Base-by-base conservation (phyloP, 2,329 filamentous ascomycete species). In the Calonectria honghensis region DNA sequence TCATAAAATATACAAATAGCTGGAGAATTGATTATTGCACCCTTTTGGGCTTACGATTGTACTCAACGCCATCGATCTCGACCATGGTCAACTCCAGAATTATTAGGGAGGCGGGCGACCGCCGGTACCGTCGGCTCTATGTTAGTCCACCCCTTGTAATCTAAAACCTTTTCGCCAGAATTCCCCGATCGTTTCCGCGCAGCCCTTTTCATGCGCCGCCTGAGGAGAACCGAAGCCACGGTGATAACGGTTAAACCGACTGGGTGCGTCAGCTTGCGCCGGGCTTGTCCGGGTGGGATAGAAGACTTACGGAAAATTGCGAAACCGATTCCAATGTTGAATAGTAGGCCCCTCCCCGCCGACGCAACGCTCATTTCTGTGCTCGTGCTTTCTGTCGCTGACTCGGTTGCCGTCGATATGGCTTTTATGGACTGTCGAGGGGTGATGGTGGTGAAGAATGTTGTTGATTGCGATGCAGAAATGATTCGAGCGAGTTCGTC, bases 251-350 rank as follows among this genome's bases (percentile, higher is more conserved):
- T 27, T 7, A 74, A 4, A 20, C n/a, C 64, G 14, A 72, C 73
- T 75, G 7, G 4, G 1, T 1, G 1, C n/a, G 51, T 73, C 29
- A 73, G 48, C 16, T 20, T 16, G 13, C 18, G 13, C 18, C 31
- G 0, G 4, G 20, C 0, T 24, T 9, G 9, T 14, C 16, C 1
- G 27, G 20, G 14, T 0, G 0, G 1, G 2, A 0, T 7, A 5
- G 16, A 13, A 45, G 1, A 4, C 67, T 4, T 59, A 80, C 79
- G 77, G 7, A 81, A 18, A 3, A 74, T 61, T 2, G 75, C 74
- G 31, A 81, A 74, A 0, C 77, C 79, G n/a, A 81, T 81, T 16
- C 74, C 78, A 32, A 81, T 77, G 20, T 79, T 75, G 1, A 75
- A 50, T 2, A 75, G 65, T 5, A 75, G 75, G 29, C 75, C 70